Evolutionary conservation across 805 yeast species (phyloP), one percentile per base, ranked within the genome.

Genomic region (Metschnikowia lunata): DNA sequence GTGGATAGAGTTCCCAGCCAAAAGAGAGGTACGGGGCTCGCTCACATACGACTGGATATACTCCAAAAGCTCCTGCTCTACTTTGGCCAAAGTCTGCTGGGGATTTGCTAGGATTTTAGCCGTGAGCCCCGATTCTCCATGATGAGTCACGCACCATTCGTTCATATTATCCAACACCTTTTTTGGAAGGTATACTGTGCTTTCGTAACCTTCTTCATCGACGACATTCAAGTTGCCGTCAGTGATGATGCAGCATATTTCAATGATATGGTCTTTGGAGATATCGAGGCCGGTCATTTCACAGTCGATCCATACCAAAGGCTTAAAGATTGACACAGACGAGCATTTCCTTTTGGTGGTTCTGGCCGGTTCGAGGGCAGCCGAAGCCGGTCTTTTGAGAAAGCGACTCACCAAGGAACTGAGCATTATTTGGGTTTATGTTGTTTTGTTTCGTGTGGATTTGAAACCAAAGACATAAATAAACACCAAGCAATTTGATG

Each of bases 271-370:
- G 61, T 93, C 98, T 31, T 57, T 53, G n/a, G 74, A 72, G n/a
- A 82, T 80, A 55, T 91, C 85, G 33, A 93, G 68, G 0, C 99
- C 99, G 0, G 99, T 93, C 99, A 93, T 93, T 62, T 93, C 99
- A 65, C 98, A 93, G 66, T 93, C 99, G 13, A 93, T 75, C 99
- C 99, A 93, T 4, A 93, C 95, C 14, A 91, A 71, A 1, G 74
- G 74, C 43, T 62, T 60, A 47, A 34, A 43, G 27, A 49, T 54
- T 36, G 53, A 26, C 8, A 37, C 38, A 26, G 46, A 29, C 31
- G 46, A 43, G 36, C 37, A 39, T 31, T 44, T 47, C 12, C 52
- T 39, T 32, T 45, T 47, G 13, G 39, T 32, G 37, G 50, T 44
- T 23, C 33, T 33, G 26, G 42, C 41, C 1, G 53, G 46, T 38